phyloP scores from a whole-genome alignment of 2,329 filamentous ascomycete species.

The Chaetomium strumarium region DNA sequence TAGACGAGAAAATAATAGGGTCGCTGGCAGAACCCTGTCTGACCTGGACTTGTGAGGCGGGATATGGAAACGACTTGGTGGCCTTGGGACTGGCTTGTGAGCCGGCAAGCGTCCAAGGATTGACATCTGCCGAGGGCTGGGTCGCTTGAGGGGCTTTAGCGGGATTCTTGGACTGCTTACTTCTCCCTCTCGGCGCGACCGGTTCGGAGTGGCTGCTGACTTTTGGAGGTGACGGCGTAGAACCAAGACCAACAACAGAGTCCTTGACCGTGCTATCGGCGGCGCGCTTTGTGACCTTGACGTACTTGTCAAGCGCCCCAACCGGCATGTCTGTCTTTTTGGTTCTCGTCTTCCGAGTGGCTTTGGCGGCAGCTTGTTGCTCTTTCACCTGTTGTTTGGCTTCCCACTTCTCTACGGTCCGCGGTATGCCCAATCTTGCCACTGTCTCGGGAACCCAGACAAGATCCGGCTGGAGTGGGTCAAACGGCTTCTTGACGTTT shows the following conservation, averaged over 20 bases:
- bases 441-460: slow-evolving; percentile 64
- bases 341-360: slow-evolving; percentile 13
- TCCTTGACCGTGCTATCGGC: slow-evolving; percentile 3
- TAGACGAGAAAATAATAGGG: slow-evolving; percentile 28
- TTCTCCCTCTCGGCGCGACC: slow-evolving; percentile 15
- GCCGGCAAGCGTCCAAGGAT: slow-evolving; percentile 38
- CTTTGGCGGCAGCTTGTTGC: slow-evolving; percentile 15
- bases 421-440: slow-evolving; percentile 57
- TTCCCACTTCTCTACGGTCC: slow-evolving; percentile 61
- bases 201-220: neutral
- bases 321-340: slow-evolving; percentile 25
- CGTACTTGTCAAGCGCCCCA: slow-evolving; percentile 35
- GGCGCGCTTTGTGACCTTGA: slow-evolving; percentile 33
- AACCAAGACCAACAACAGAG: neutral
- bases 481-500: slow-evolving; percentile 51
- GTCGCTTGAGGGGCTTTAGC: slow-evolving; percentile 11
- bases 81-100: slow-evolving; percentile 32
- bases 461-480: slow-evolving; percentile 60
- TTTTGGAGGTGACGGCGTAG: slow-evolving; percentile 1
- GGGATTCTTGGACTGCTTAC: slow-evolving; percentile 27
- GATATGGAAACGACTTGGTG: slow-evolving; percentile 12
- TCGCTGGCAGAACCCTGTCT: slow-evolving; percentile 9
- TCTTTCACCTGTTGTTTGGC: slow-evolving; percentile 31
- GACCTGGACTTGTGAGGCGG: slow-evolving; percentile 1
- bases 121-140: slow-evolving; percentile 26